Percentiles rank a stretch among this genome's conserved stretches.
Evolutionary conservation across 208 protist species (phyloP).

Genomic region (Crithidia thermophila): DNA sequence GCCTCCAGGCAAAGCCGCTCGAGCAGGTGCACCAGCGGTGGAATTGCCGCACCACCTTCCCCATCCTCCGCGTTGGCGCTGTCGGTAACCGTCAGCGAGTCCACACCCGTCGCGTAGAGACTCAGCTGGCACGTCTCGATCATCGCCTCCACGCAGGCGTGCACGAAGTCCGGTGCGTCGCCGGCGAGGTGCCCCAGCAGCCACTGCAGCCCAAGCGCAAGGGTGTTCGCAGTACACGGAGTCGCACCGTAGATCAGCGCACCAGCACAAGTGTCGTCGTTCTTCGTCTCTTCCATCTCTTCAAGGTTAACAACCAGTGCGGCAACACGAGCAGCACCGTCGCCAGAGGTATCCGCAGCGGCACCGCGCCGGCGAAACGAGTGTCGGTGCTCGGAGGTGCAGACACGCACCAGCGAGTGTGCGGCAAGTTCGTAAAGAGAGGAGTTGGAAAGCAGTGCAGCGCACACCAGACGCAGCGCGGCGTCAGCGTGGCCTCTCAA

Average conservation of each 20-base stretch:
- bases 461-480: background rate
- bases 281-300: too few species aligned
- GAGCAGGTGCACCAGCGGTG: slow-evolving; percentile 32
- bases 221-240: background rate
- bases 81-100: slow-evolving; percentile 7
- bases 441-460: slow-evolving; percentile 17
- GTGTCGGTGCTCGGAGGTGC: background rate
- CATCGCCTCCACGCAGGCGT: slow-evolving; percentile 17
- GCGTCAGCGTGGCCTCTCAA: background rate
- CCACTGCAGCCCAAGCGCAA: slow-evolving; percentile 12
- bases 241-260: slow-evolving; percentile 5
- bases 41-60: background rate
- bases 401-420: slow-evolving; percentile 18
- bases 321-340: too few species aligned
- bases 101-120: slow-evolving; percentile 18
- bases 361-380: slow-evolving; percentile 4
- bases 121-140: slow-evolving; percentile 11
- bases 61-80: background rate
- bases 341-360: background rate
- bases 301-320: too few species aligned
- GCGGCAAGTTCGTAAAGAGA: slow-evolving; percentile 20
- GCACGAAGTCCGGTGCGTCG: slow-evolving; percentile 11
- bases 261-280: too few species aligned
- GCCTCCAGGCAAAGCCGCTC: slow-evolving; percentile 49
- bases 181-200: slow-evolving; percentile 2